Evolutionary conservation across 306 rosid genomes (phyloP).

Genomic region (Vigna nakashimae): DNA sequence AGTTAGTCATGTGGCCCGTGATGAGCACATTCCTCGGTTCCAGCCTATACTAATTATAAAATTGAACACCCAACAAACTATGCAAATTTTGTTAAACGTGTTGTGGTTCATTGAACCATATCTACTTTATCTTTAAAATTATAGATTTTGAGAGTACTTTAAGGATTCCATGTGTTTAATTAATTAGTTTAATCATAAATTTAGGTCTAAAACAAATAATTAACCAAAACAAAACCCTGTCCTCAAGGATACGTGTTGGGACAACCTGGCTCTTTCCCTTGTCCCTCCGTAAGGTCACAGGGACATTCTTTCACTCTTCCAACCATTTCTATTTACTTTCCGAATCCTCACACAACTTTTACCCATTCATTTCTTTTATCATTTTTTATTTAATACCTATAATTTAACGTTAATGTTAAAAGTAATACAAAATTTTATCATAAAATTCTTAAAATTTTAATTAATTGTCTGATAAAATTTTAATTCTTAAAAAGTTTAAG

Average conservation of each 20-base stretch:
- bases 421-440: no score
- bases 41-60: no score
- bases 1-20: no score
- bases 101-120: conserved; percentile 36
- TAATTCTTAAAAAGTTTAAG: no score
- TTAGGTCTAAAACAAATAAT: not conserved
- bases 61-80: not conserved
- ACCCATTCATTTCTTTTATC: no score
- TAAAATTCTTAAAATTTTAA: no score
- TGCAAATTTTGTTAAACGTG: conserved; percentile 1
- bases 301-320: conserved; percentile 15
- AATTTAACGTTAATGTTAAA: no score
- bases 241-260: conserved; percentile 26
- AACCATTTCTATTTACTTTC: no score
- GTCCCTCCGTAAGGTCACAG: conserved; percentile 6
- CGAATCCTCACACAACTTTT: no score
- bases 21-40: no score
- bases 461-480: no score
- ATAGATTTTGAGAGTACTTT: conserved; percentile 33
- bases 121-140: conserved; percentile 37
- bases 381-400: no score
- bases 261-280: conserved; percentile 20
- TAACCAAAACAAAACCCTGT: not conserved
- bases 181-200: conserved; percentile 4
- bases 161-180: conserved; percentile 8